Conservation (phyloP, 75 land plant species). For the Cupressus sempervirens region DNA sequence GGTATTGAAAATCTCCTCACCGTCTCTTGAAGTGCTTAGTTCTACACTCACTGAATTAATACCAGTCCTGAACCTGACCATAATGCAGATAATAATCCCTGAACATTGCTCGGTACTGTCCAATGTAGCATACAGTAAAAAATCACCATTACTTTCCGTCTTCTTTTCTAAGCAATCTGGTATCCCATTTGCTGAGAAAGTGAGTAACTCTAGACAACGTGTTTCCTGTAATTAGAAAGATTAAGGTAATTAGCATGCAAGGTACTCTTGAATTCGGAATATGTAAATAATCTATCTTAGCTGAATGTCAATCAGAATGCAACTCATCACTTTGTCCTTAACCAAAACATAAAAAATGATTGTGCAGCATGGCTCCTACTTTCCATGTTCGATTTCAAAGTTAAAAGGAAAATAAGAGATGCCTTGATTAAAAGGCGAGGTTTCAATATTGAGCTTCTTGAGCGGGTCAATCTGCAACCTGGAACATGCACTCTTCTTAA, state of each 20-base stretch:
- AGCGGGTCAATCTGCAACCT: too few species aligned
- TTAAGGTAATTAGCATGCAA: background rate
- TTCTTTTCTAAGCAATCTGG: constrained; percentile 1
- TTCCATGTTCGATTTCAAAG: background rate
- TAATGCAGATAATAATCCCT: background rate
- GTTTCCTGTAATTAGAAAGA: constrained; percentile 3
- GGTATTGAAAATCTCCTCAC: constrained; percentile 7
- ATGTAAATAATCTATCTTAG: background rate
- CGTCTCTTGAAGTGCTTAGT: background rate
- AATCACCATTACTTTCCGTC: background rate
- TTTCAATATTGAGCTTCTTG: too few species aligned
- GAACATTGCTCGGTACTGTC: constrained; percentile 1
- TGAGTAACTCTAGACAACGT: constrained; percentile 9
- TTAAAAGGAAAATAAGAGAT: too few species aligned
- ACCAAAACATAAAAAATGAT: background rate
- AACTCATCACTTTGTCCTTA: background rate
- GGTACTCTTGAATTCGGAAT: background rate
- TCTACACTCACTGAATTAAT: background rate
- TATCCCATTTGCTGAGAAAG: constrained; percentile 9
- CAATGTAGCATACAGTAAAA: background rate
- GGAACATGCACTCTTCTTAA: too few species aligned
- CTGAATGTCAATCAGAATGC: background rate
- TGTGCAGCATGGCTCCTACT: background rate
- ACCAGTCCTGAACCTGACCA: constrained; percentile 7
- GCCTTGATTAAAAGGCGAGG: too few species aligned